A percentile compares a stretch with the other conserved stretches of the same genome.
These are phyloP conservation scores for Colletotrichum truncatum DNA, from an alignment of 2,329 filamentous ascomycete genomes.

Conservation along the genomic window DNA sequence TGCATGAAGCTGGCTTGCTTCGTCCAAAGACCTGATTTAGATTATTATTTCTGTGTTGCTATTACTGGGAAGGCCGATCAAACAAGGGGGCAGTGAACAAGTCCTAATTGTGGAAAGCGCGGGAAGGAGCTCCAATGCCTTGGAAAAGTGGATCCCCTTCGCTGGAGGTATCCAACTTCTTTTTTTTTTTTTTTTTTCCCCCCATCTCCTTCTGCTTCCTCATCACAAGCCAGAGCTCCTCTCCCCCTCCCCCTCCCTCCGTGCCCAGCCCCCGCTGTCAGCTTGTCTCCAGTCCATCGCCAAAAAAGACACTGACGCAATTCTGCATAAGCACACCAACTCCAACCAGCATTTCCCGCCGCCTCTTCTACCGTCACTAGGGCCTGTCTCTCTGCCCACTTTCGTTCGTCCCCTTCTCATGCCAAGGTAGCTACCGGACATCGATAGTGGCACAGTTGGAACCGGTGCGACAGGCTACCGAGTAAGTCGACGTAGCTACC, in stretches of 20 bases:
- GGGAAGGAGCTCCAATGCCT: constrained; percentile 24
- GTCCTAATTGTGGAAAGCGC: constrained; percentile 17
- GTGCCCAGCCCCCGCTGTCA: constrained; percentile 16
- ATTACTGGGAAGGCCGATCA: constrained; percentile 18
- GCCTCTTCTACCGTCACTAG: background rate
- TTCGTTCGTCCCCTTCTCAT: background rate
- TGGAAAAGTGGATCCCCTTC: background rate
- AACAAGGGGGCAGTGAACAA: constrained; percentile 6
- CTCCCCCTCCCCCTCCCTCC: background rate
- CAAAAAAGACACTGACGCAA: constrained; percentile 26
- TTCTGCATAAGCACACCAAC: constrained; percentile 26
- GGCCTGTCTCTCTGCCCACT: constrained; percentile 6
- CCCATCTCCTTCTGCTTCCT: background rate
- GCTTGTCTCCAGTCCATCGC: constrained; percentile 5
- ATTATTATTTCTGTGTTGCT: constrained; percentile 4
- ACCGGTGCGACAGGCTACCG: background rate
- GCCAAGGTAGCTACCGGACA: constrained; percentile 17
- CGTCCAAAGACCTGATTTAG: constrained; percentile 25
- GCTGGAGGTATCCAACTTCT: background rate
- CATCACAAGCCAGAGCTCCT: background rate
- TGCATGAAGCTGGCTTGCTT: constrained; percentile 2
- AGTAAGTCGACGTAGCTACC: background rate
- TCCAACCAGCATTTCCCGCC: constrained; percentile 4
- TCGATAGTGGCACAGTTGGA: background rate
- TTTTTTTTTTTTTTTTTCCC: background rate